Conservation (phyloP, 2,329 filamentous ascomycete genomes). For the Trichoderma simmonsii region DNA sequence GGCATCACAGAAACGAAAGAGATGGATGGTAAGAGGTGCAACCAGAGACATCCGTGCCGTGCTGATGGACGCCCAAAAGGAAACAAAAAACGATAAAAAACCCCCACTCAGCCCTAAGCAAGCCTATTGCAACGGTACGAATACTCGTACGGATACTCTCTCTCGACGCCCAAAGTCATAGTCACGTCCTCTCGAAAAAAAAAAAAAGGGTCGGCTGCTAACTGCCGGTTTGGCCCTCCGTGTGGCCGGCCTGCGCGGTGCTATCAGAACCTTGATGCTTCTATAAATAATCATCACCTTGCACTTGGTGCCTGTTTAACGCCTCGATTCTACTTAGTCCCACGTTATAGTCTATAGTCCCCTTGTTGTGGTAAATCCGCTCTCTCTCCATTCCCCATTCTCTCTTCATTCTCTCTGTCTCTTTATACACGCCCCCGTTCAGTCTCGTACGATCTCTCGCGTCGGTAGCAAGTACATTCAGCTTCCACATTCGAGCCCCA, state of each 20-base stretch:
- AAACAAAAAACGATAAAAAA: not conserved
- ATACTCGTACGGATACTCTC: not conserved
- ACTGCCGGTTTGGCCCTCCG: conserved; percentile 6
- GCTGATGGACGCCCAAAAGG: not conserved
- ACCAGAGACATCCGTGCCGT: not conserved
- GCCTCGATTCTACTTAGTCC: not conserved
- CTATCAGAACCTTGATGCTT: conserved; percentile 12
- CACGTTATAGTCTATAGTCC: not conserved
- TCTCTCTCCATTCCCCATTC: not conserved
- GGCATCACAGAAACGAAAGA: not conserved
- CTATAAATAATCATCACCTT: conserved; percentile 4
- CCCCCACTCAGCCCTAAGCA: conserved; percentile 11
- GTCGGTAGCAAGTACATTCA: not conserved
- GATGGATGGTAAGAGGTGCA: not conserved
- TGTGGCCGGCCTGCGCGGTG: not conserved
- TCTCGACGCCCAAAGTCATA: not conserved
- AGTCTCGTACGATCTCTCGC: not conserved
- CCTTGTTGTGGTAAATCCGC: not conserved
- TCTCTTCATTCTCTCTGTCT: not conserved
- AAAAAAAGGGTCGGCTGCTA: not conserved
- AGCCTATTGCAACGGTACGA: not conserved
- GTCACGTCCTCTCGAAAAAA: not conserved
- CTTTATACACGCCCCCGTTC: not conserved
- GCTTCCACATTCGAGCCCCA: not conserved
- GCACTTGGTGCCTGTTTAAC: not conserved